These are phyloP conservation scores for Dicorynia guianensis DNA, from an alignment of 306 rosid genomes.

Conservation along the genomic window DNA sequence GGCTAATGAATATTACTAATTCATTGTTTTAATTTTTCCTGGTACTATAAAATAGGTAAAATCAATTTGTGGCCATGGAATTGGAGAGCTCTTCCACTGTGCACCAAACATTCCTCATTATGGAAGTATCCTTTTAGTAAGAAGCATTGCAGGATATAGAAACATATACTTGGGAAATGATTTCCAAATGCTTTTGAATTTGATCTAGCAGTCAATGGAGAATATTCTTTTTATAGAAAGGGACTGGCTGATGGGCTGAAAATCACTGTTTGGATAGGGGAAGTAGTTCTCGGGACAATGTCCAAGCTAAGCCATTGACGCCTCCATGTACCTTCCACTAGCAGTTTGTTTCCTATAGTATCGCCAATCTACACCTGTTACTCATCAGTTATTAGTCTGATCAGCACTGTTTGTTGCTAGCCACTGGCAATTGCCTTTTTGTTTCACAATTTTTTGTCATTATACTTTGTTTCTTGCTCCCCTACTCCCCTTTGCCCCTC, in stretches of 20 bases:
- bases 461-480: not conserved
- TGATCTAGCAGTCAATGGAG: not conserved
- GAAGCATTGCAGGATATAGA: not conserved
- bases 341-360: not conserved
- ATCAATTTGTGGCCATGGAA: slow-evolving; percentile 92
- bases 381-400: not conserved
- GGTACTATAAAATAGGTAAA: slow-evolving; percentile 58
- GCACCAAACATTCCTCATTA: slow-evolving; percentile 97
- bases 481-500: no score
- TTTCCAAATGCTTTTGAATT: slow-evolving; percentile 23
- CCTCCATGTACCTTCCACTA: not conserved
- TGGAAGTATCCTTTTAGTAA: slow-evolving; percentile 65
- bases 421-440: no score
- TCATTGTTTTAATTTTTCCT: slow-evolving; percentile 31
- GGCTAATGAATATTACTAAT: slow-evolving; percentile 10
- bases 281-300: not conserved
- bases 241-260: not conserved
- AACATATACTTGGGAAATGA: slow-evolving; percentile 7
- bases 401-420: not conserved
- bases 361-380: not conserved
- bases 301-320: not conserved
- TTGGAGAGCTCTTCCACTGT: slow-evolving; percentile 98
- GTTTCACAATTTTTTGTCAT: not conserved
- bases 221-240: not conserved
- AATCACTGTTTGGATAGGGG: not conserved